These are phyloP conservation scores for Eimeria sp. DNA, from an alignment of 169 alveolate species.

Conservation along the genomic window DNA sequence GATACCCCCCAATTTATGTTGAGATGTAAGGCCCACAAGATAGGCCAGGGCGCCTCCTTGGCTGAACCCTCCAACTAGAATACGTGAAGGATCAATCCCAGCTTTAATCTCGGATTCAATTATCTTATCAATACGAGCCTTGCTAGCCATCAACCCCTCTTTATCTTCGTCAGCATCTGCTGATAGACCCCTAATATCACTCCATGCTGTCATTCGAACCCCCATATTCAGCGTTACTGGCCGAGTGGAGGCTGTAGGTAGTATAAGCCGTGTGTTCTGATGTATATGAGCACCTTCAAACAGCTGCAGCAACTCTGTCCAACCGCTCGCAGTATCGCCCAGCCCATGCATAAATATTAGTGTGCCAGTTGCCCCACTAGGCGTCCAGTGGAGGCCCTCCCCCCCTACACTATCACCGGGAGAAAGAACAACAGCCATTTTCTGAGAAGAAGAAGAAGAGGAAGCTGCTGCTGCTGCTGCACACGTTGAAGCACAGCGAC, in stretches of 20 bases:
- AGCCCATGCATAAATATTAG: slow-evolving; percentile 79
- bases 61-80: slow-evolving; percentile 82
- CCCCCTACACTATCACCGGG: slow-evolving; percentile 50
- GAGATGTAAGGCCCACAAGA: slow-evolving; percentile 45
- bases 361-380: slow-evolving; percentile 36
- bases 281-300: slow-evolving; percentile 30
- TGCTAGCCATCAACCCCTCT: slow-evolving; percentile 72
- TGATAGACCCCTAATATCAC: slow-evolving; percentile 68
- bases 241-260: slow-evolving; percentile 80
- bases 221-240: slow-evolving; percentile 81
- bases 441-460: neutral
- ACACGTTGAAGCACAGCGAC: slow-evolving; percentile 1
- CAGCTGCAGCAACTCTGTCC: slow-evolving; percentile 60
- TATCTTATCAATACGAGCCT: slow-evolving; percentile 72
- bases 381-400: slow-evolving; percentile 61
- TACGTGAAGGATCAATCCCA: slow-evolving; percentile 67
- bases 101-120: slow-evolving; percentile 40
- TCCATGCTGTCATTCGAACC: slow-evolving; percentile 80
- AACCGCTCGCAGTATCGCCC: slow-evolving; percentile 83
- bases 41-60: slow-evolving; percentile 83
- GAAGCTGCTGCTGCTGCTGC: neutral
- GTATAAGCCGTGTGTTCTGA: slow-evolving; percentile 50
- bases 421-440: slow-evolving; percentile 33
- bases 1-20: slow-evolving; percentile 76
- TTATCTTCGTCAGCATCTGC: slow-evolving; percentile 61